Base-by-base conservation (phyloP, 441 rosid species). In the Erysimum pusillum region DNA sequence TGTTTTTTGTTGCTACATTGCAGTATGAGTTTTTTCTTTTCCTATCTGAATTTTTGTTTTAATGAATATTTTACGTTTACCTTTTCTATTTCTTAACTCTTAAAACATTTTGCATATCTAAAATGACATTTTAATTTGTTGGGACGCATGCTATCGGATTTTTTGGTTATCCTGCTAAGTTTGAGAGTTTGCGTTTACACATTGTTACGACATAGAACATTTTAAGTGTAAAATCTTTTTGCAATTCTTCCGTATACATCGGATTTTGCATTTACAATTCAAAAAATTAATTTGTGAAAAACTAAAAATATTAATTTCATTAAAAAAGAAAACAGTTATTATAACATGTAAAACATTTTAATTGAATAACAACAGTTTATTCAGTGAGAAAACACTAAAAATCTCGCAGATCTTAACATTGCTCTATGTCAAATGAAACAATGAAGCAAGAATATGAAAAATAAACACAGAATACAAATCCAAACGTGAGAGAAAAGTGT, bases 371-470 rank as follows among this genome's bases (percentile, higher is more conserved):
- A 39, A 11, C 11, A n/a, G 25, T 9, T 39, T 41, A 56, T 54
- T 69, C 53, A 42, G 42, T 17, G 44, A 31, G 12, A 13, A 49
- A 71, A 34, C 75, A 34, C 59, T 13, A 9, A 9, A 58, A 45
- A 32, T 32, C 45, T 18, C 25, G 39, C 12, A 61, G 61, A 71
- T 60, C 41, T 49, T 34, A 58, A 39, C 60, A 38, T 85, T 78
- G 68, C 74, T 80, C 88, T 83, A 65, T 70, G 78, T 80, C 14
- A 71, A 65, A 63, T 56, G 52, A 83, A 81, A 73, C 64, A 58
- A 76, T 66, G 76, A 71, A 73, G 73, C 78, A 76, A 64, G 75
- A 69, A 51, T 12, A 42, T 71, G 74, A 69, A 25, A 28, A 6
- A 12, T 1, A 17, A 35, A 35, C 9, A 32, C 0, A 60, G 59